These are phyloP conservation scores for Torrubiellomyces zombiae DNA, from an alignment of 2,329 filamentous ascomycete genomes.

Conservation along the genomic window DNA sequence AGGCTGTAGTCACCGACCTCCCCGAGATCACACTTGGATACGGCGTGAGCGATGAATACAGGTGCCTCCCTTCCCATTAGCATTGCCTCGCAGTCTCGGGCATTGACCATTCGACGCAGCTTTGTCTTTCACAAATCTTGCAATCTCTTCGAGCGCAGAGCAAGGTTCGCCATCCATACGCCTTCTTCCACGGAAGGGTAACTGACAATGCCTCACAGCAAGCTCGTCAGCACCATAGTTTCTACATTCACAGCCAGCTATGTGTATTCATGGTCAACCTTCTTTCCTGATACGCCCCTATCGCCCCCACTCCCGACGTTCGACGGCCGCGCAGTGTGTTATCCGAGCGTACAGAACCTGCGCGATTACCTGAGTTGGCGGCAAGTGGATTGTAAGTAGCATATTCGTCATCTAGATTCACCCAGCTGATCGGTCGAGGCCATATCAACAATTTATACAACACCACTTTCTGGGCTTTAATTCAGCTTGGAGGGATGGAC, in stretches of 20 bases:
- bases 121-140: slow-evolving; percentile 80
- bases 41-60: slow-evolving; percentile 89
- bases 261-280: slow-evolving; percentile 59
- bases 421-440: slow-evolving; percentile 30
- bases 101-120: no score
- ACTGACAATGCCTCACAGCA: slow-evolving; percentile 40
- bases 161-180: slow-evolving; percentile 37
- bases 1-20: slow-evolving; percentile 65
- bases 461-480: slow-evolving; percentile 85
- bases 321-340: slow-evolving; percentile 80
- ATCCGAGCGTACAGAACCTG: slow-evolving; percentile 67
- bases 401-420: slow-evolving; percentile 4
- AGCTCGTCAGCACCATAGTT: slow-evolving; percentile 78
- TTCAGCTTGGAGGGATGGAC: slow-evolving; percentile 60
- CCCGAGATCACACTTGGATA: slow-evolving; percentile 80
- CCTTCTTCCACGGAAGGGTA: no score
- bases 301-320: slow-evolving; percentile 71
- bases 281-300: slow-evolving; percentile 57
- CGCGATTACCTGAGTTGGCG: slow-evolving; percentile 95
- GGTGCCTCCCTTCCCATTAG: slow-evolving; percentile 20
- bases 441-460: slow-evolving; percentile 99
- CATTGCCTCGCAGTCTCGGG: slow-evolving; percentile 4
- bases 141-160: slow-evolving; percentile 69
- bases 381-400: slow-evolving; percentile 71
- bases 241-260: slow-evolving; percentile 92